These are phyloP conservation scores for Entomophthora muscae DNA, from an alignment of 371 early-diverging fungal species.

Conservation along the genomic window DNA sequence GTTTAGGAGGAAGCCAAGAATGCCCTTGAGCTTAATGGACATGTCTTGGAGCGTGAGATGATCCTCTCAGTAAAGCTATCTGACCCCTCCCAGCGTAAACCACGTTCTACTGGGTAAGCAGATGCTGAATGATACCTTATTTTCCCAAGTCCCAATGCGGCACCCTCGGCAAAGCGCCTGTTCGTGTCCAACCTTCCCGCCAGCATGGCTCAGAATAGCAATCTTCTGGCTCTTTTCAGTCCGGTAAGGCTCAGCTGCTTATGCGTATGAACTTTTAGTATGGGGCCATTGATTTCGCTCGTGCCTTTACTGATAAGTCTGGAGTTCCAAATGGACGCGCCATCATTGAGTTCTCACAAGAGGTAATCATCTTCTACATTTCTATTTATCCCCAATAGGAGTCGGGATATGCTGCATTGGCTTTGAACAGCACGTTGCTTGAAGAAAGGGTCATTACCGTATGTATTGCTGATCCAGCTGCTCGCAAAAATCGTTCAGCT, in stretches of 20 bases:
- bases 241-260: not conserved
- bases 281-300: not conserved
- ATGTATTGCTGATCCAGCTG: not conserved
- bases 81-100: not conserved
- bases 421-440: not conserved
- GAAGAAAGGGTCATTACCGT: not conserved
- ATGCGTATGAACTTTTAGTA: not conserved
- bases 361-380: not conserved
- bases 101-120: not conserved
- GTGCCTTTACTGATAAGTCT: not conserved
- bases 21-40: slow-evolving; percentile 1
- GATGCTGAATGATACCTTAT: too few species aligned
- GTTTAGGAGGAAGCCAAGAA: slow-evolving; percentile 13
- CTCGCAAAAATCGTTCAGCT: not conserved
- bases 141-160: not conserved
- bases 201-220: not conserved
- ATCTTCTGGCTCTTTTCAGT: not conserved
- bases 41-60: not conserved
- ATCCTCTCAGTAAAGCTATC: not conserved
- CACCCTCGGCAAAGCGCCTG: not conserved
- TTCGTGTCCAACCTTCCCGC: slow-evolving; percentile 2
- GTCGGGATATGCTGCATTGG: not conserved
- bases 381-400: not conserved
- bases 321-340: not conserved
- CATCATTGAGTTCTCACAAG: not conserved